Base-by-base conservation (phyloP, 345 rosid species). In the Eutrema yunnanense region DNA sequence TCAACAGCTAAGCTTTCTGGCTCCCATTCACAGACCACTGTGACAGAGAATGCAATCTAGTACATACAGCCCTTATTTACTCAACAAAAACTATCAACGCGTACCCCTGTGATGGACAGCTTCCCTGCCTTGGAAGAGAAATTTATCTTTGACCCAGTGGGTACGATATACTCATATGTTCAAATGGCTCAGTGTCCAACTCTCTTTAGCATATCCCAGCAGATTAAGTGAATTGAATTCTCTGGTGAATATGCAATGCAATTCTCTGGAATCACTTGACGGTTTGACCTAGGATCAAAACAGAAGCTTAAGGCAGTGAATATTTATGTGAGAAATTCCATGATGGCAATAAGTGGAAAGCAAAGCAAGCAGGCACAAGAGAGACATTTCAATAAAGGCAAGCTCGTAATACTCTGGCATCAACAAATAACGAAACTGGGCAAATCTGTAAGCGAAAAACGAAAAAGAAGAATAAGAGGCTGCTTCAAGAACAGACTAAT, bases 1-100 rank as follows among this genome's bases (percentile, higher is more conserved):
- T 57, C 66, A 74, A 55, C 13, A 51, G n/a, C 57, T 57, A 71
- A 71, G 38, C 52, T 59, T 66, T 57, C 52, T 54, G 65, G 74
- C 78, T 74, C 44, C 72, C 61, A 67, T 82, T 27, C 69, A 81
- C 70, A 66, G 64, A 61, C 62, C 74, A 22, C 75, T 64, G 57
- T 65, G 52, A 34, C 32, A 53, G 81, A 76, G 80, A 56, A 26
- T 68, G 83, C 66, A 79, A 67, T 54, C 41, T 38, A 70, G 26
- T 29, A 46, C 34, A 44, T 51, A 27, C 27, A 62, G 51, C 47
- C 32, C 63, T 69, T 69, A 53, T 14, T 27, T 48, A 55, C 53
- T 19, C 53, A 38, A 40, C 9, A 46, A 9, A 40, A n/a, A 12
- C 14, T 34, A 36, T 32, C 69, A 54, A 56, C 22, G 19, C 43